Conservation (phyloP, 192 early-diverging fungal species). For the Backusella liffmaniae region DNA sequence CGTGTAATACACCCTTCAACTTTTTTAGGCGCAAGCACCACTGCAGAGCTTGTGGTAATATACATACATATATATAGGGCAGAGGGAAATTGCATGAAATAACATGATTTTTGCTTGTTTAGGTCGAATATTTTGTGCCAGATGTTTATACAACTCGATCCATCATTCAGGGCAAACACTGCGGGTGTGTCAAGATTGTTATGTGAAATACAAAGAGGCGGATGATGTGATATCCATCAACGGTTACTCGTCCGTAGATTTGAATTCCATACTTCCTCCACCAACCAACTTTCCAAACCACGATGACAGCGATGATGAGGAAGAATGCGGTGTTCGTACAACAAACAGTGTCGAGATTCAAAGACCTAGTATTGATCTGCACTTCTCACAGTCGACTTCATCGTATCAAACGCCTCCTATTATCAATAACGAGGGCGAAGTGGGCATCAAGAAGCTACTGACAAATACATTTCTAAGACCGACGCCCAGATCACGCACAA, state of each 20-base stretch:
- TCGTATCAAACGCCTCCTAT: background rate
- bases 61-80: background rate
- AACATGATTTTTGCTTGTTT: background rate
- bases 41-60: slow-evolving; percentile 76
- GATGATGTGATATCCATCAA: slow-evolving; percentile 32
- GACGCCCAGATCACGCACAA: slow-evolving; percentile 29
- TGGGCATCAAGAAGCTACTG: slow-evolving; percentile 16
- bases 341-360: slow-evolving; percentile 13
- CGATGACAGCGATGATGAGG: slow-evolving; percentile 5
- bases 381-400: slow-evolving; percentile 11
- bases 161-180: slow-evolving; percentile 54
- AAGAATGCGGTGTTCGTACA: background rate
- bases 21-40: slow-evolving; percentile 75
- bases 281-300: slow-evolving; percentile 3
- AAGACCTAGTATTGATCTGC: slow-evolving; percentile 9
- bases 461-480: slow-evolving; percentile 18
- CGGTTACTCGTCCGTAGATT: slow-evolving; percentile 9
- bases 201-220: slow-evolving; percentile 48
- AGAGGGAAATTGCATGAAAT: background rate
- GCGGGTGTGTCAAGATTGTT: slow-evolving; percentile 66
- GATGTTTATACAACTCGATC: slow-evolving; percentile 61
- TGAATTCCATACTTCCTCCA: background rate
- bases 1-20: slow-evolving; percentile 69
- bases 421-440: background rate
- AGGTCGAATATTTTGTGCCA: slow-evolving; percentile 76